phyloP scores from a whole-genome alignment of 1,284 basidiomycete species.

The Boletus smithii region DNA sequence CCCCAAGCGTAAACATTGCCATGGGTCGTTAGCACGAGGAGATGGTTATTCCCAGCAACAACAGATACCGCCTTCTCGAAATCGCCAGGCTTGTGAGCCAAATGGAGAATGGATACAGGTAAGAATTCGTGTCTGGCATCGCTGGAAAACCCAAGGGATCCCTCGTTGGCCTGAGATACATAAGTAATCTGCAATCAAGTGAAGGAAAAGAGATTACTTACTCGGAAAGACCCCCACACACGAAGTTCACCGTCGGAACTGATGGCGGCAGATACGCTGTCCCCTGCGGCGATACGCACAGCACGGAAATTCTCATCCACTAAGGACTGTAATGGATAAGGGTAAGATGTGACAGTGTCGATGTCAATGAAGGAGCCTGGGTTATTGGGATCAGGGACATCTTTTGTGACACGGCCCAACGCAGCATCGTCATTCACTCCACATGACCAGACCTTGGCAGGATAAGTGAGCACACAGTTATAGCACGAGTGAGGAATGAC shows the following conservation, averaged over 20 bases:
- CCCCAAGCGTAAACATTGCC: slow-evolving; percentile 87
- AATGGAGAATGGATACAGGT: slow-evolving; percentile 70
- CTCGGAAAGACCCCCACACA: slow-evolving; percentile 92
- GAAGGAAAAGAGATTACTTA: slow-evolving; percentile 40
- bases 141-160: slow-evolving; percentile 81
- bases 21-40: slow-evolving; percentile 80
- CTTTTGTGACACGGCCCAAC: slow-evolving; percentile 77
- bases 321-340: slow-evolving; percentile 70
- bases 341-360: slow-evolving; percentile 78
- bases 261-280: slow-evolving; percentile 82
- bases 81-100: slow-evolving; percentile 56
- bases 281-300: slow-evolving; percentile 78
- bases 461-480: slow-evolving; percentile 5
- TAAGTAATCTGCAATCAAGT: slow-evolving; percentile 10
- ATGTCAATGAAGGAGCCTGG: slow-evolving; percentile 58
- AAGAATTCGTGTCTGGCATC: slow-evolving; percentile 62
- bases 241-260: slow-evolving; percentile 75
- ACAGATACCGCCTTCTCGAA: slow-evolving; percentile 76
- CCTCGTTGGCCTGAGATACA: slow-evolving; percentile 60
- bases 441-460: slow-evolving; percentile 73
- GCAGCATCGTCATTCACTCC: slow-evolving; percentile 93
- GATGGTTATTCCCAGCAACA: slow-evolving; percentile 82
- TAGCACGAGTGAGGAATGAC: slow-evolving; percentile 32
- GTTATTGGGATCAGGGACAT: slow-evolving; percentile 66
- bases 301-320: slow-evolving; percentile 78